phyloP scores from a whole-genome alignment of 2,329 filamentous ascomycete genomes.

The Fusarium marasasianum region DNA sequence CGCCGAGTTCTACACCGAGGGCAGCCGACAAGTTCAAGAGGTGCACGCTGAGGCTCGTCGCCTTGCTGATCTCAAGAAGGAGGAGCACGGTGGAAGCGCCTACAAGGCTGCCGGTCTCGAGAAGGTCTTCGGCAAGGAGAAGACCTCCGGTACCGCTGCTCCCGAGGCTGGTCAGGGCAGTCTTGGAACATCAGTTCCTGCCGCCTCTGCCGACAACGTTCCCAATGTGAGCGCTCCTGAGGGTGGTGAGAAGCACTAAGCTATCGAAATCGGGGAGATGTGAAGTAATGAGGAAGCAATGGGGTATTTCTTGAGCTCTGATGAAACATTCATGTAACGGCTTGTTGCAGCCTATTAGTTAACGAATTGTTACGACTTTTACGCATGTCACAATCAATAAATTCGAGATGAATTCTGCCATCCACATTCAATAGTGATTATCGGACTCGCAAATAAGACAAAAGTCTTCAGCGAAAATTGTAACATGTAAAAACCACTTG shows the following conservation, averaged over 20 bases:
- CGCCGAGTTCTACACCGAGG: slow-evolving; percentile 85
- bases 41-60: slow-evolving; percentile 92
- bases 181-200: slow-evolving; percentile 31
- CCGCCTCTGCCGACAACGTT: slow-evolving; percentile 27
- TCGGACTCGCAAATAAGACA: background rate
- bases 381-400: slow-evolving; percentile 32
- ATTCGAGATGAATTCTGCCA: slow-evolving; percentile 16
- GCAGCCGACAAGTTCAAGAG: slow-evolving; percentile 89
- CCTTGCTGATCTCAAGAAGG: slow-evolving; percentile 86
- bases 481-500: background rate
- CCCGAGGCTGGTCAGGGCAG: slow-evolving; percentile 28
- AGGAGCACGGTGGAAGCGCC: slow-evolving; percentile 66
- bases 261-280: background rate
- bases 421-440: background rate
- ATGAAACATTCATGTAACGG: slow-evolving; percentile 4
- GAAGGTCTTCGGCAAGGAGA: slow-evolving; percentile 65
- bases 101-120: slow-evolving; percentile 68
- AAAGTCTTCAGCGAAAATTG: background rate
- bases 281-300: slow-evolving; percentile 1
- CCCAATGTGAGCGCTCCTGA: slow-evolving; percentile 38
- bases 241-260: slow-evolving; percentile 38
- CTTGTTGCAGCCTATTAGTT: slow-evolving; percentile 14
- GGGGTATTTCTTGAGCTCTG: slow-evolving; percentile 3
- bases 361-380: slow-evolving; percentile 39
- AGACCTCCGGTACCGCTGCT: slow-evolving; percentile 40